Evolutionary conservation across 108 stramenopile genomes (phyloP), one percentile per base, ranked within the genome.

Genomic region (Schizochytrium sp.): DNA sequence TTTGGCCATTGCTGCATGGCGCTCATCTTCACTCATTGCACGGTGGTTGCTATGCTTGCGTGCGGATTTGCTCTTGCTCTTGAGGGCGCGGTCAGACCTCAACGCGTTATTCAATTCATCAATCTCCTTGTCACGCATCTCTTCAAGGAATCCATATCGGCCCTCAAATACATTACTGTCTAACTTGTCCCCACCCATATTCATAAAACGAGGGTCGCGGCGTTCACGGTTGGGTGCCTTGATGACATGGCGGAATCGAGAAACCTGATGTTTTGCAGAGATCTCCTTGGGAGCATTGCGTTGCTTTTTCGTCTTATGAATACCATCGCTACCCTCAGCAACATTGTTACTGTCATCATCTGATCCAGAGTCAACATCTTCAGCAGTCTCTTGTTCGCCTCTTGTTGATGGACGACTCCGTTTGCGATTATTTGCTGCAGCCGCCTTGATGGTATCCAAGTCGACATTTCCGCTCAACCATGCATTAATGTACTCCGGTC

Each of bases 11-110:
- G 76, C 76, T 38, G 47, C 76, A 47, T 83, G 47, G 50, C 53
- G 47, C 76, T 83, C 76, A 13, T 83, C 76, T 83, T 83, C 76
- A 5, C 50, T 40, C 76, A 83, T 83, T 0, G n/a, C 10, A n/a
- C 76, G 47, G 13, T 49, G 47, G 50, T 50, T 46, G 50, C 28
- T 83, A 13, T 40, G 47, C 47, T 55, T 83, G 5, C 47, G 10
- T 7, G 76, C 53, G 76, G 28, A 55, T 7, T 40, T 46, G 12
- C 50, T n/a, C 50, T 55, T 55, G 47, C 76, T n/a, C 76, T 55
- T 47, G 28, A 83, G 28, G 38, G 5, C 15, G 13, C 76, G 76
- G 55, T 83, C 76, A n/a, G 15, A n/a, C 53, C 55, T 83, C 17
- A 83, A 53, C 13, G 76, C 76, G 1, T 83, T 53, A 13, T 83